Evolutionary conservation across 108 stramenopile species (phyloP), one percentile per base, ranked within the genome.

Genomic region (Nannochloropsis salina): DNA sequence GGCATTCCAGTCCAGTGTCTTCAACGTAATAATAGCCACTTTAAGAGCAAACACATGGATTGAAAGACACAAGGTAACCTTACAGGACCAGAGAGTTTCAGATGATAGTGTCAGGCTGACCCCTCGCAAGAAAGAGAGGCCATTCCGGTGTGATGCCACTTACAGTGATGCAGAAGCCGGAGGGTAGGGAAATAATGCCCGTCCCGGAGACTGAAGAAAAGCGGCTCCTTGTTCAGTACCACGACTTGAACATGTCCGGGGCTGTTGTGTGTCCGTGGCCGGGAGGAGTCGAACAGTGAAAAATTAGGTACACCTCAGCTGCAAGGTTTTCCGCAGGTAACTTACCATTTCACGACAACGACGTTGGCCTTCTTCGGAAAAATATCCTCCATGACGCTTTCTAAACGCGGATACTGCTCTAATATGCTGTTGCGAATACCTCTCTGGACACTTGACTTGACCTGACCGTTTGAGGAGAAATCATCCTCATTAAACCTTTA

Each of bases 131-230:
- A 31, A 31, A 31, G 31, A 31, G 31, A 31, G 31, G 31, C 31
- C 31, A 31, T 1, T 31, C 31, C 31, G 31, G 31, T 31, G 31
- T 31, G 31, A 31, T 31, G 31, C 31, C 15, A 82, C 43, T 42
- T 41, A 83, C 83, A 83, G 44, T 83, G 83, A 41, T 85, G 80
- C 5, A 85, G 21, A 22, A 82, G 3, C 20, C 85, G 43, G 15
- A 85, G 44, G 9, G 96, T 94, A 12, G 97, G 97, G 80, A 95
- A 92, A 47, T 95, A 95, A 11, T 95, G 97, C 8, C 97, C 96
- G 92, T 96, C 96, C 31, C 97, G 92, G 42, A 96, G 93, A 85
- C 96, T 94, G 86, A 96, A 97, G 86, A 97, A 95, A 40, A 96
- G 82, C 9, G 96, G 95, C 83, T 94, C 94, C 44, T 95, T 91